A percentile compares a stretch with the other conserved stretches of the same genome.
Evolutionary conservation across 164 flowering plant genomes (phyloP).

Genomic region (Kingdonia uniflora): DNA sequence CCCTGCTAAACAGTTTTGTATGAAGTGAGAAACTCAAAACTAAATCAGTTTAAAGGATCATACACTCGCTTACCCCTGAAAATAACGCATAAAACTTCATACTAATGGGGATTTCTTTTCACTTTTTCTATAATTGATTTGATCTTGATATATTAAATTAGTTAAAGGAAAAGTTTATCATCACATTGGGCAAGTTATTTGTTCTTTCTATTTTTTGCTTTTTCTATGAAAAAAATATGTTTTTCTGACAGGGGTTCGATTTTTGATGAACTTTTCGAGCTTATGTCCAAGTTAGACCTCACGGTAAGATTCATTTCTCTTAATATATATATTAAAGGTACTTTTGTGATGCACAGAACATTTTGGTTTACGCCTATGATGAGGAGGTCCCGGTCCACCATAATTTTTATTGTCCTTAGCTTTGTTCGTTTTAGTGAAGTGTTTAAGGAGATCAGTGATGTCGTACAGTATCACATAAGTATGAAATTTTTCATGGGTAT

Average conservation of each 20-base stretch:
- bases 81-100: background rate
- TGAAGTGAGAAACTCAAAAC: too few relatives aligned
- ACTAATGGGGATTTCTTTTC: background rate
- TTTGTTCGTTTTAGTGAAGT: background rate
- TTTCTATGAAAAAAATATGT: too few relatives aligned
- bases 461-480: too few relatives aligned
- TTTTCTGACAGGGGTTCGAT: conserved; percentile 6
- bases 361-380: background rate
- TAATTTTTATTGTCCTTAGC: background rate
- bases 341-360: background rate
- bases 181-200: background rate
- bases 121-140: too few relatives aligned
- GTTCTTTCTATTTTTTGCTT: background rate
- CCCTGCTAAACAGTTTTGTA: too few relatives aligned
- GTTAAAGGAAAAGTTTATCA: background rate
- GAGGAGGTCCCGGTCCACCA: background rate
- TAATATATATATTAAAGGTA: background rate
- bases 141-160: background rate
- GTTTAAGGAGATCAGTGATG: too few relatives aligned
- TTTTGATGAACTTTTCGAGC: conserved; percentile 50
- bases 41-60: too few relatives aligned
- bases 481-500: too few relatives aligned
- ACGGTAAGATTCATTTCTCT: conserved; percentile 33
- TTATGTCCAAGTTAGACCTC: conserved; percentile 45
- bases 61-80: too few relatives aligned